These are phyloP conservation scores for Pisolithus orientalis DNA, from an alignment of 768 basidiomycete genomes.

Conservation along the genomic window DNA sequence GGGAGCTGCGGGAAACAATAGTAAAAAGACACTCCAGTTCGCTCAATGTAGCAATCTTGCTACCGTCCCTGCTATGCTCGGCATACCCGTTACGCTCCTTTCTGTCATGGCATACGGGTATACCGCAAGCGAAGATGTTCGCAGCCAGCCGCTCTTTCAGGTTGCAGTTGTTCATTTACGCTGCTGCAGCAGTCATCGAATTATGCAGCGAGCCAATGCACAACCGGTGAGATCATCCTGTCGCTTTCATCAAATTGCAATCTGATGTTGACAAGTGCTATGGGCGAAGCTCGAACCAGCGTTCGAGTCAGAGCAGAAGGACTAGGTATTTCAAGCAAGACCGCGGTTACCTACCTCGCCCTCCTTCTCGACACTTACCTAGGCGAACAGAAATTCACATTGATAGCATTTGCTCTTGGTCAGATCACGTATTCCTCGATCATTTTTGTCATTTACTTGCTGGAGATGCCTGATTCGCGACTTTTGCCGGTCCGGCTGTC, in stretches of 20 bases:
- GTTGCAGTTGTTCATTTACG: slow-evolving; percentile 64
- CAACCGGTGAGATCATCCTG: slow-evolving; percentile 45
- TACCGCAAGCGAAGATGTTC: slow-evolving; percentile 47
- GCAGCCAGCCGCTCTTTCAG: slow-evolving; percentile 58
- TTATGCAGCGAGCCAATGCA: slow-evolving; percentile 80
- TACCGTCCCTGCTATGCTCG: slow-evolving; percentile 62
- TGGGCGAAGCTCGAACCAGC: slow-evolving; percentile 58
- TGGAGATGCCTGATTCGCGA: slow-evolving; percentile 29
- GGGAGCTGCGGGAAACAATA: background rate
- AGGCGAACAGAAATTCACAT: slow-evolving; percentile 40
- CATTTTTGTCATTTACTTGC: slow-evolving; percentile 52
- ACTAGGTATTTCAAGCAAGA: slow-evolving; percentile 67
- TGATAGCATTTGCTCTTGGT: slow-evolving; percentile 83
- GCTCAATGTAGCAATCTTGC: slow-evolving; percentile 39
- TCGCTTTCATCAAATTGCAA: background rate
- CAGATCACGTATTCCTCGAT: slow-evolving; percentile 68
- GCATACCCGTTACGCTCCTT: slow-evolving; percentile 55
- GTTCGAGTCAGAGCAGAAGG: slow-evolving; percentile 86
- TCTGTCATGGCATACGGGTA: slow-evolving; percentile 49
- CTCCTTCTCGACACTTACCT: slow-evolving; percentile 44
- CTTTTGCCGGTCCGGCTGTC: slow-evolving; percentile 29
- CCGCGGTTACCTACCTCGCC: slow-evolving; percentile 61
- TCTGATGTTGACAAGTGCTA: slow-evolving; percentile 44
- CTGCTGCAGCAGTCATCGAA: slow-evolving; percentile 68
- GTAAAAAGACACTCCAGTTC: background rate